Conservation (phyloP, 352 stramenopile species). For the Phytopythium mirpurense region DNA sequence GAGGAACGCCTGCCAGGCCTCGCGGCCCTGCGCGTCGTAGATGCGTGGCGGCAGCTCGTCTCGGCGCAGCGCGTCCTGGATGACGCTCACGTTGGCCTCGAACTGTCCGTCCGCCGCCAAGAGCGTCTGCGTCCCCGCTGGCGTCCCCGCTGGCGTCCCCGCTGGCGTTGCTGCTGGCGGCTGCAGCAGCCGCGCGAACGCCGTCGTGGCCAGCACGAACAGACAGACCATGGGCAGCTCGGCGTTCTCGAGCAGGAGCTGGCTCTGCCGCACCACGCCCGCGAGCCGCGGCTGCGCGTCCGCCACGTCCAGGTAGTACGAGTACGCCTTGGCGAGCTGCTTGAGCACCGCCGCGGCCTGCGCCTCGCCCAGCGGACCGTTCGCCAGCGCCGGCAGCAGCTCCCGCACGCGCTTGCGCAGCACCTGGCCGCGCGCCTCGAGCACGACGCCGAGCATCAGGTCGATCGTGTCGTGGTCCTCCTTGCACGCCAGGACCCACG, state of each 20-base stretch:
- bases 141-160: too few relatives aligned
- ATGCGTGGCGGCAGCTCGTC: conserved; percentile 27
- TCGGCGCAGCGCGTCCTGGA: conserved; percentile 22
- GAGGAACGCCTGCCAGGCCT: conserved; percentile 35
- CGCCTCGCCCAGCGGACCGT: neutral
- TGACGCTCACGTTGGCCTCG: conserved; percentile 20
- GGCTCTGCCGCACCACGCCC: conserved; percentile 16
- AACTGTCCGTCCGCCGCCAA: conserved; percentile 15
- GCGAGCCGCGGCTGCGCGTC: conserved; percentile 30
- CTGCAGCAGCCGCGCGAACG: conserved; percentile 17
- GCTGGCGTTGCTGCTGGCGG: conserved; percentile 16
- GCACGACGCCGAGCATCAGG: conserved; percentile 54
- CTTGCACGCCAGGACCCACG: conserved; percentile 73
- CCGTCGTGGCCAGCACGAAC: conserved; percentile 22
- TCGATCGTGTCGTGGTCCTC: conserved; percentile 81
- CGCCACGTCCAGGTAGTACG: conserved; percentile 49
- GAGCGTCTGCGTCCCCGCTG: conserved; percentile 14
- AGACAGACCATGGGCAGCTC: conserved; percentile 37
- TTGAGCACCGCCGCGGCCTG: conserved; percentile 26
- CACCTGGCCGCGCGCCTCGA: conserved; percentile 41
- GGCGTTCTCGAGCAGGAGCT: conserved; percentile 30
- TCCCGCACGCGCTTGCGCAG: conserved; percentile 24
- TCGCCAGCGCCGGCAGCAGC: conserved; percentile 5
- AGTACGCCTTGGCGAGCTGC: conserved; percentile 55
- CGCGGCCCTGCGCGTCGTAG: conserved; percentile 19